A percentile compares a stretch with the other conserved stretches of the same genome.
Conservation (phyloP, 208 protist species). For the Trypanosoma lewisi region DNA sequence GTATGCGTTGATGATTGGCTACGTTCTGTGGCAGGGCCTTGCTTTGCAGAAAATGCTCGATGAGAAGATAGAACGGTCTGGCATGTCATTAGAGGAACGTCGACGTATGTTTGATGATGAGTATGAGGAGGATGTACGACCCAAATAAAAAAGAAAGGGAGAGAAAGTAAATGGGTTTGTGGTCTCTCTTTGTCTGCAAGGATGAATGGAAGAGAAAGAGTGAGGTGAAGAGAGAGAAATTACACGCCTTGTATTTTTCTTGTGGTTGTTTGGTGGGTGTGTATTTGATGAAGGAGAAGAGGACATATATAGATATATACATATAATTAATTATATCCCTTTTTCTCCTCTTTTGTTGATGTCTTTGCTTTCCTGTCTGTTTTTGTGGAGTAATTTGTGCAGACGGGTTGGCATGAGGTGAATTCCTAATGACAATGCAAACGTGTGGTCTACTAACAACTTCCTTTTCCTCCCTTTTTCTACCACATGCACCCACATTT, state of each 20-base stretch:
- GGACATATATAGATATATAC: no score
- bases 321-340: background rate
- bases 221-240: background rate
- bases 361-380: background rate
- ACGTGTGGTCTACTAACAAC: no score
- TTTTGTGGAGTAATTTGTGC: no score
- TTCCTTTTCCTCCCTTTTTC: no score
- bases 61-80: constrained; percentile 56
- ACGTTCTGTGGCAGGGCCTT: constrained; percentile 66
- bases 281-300: background rate
- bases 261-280: background rate
- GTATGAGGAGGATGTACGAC: constrained; percentile 80
- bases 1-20: constrained; percentile 82
- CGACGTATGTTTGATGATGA: constrained; percentile 77
- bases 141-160: constrained; percentile 26
- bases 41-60: constrained; percentile 55
- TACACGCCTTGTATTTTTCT: background rate
- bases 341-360: background rate
- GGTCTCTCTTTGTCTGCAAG: no score
- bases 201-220: constrained; percentile 6
- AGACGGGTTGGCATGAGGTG: no score
- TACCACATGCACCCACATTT: no score
- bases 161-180: background rate
- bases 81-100: constrained; percentile 56
- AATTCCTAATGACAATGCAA: no score